phyloP scores from a whole-genome alignment of 2,329 filamentous ascomycete species.

The Beauveria medogensis region DNA sequence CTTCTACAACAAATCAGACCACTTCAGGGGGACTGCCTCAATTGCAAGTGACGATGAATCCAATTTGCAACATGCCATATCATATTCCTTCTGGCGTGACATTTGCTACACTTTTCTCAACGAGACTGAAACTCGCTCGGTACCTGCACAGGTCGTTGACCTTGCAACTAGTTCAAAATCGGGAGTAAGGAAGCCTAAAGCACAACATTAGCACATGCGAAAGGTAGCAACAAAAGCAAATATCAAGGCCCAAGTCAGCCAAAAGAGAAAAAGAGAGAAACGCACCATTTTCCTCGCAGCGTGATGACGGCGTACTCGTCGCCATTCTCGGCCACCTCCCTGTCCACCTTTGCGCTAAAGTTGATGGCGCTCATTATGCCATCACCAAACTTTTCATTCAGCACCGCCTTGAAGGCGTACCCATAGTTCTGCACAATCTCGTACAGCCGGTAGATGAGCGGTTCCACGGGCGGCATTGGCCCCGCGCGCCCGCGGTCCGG shows the following conservation, averaged over 20 bases:
- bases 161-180: background rate
- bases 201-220: background rate
- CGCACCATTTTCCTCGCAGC: background rate
- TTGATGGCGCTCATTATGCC: constrained; percentile 96
- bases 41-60: no score
- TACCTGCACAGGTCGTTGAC: background rate
- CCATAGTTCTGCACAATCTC: constrained; percentile 97
- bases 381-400: constrained; percentile 92
- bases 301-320: background rate
- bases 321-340: constrained; percentile 69
- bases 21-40: no score
- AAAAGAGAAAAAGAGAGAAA: background rate
- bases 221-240: no score
- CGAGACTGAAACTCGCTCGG: background rate
- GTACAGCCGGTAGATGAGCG: constrained; percentile 73
- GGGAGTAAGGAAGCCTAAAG: background rate
- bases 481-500: constrained; percentile 68
- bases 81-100: no score
- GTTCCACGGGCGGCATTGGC: constrained; percentile 30
- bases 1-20: no score
- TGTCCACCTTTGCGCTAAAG: constrained; percentile 86
- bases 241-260: no score
- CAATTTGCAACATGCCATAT: no score
- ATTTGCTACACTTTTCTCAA: no score
- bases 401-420: constrained; percentile 86